A percentile compares a stretch with the other conserved stretches of the same genome.
Conservation (phyloP, 192 early-diverging fungal genomes). For the Globomyces pollinis-pini region DNA sequence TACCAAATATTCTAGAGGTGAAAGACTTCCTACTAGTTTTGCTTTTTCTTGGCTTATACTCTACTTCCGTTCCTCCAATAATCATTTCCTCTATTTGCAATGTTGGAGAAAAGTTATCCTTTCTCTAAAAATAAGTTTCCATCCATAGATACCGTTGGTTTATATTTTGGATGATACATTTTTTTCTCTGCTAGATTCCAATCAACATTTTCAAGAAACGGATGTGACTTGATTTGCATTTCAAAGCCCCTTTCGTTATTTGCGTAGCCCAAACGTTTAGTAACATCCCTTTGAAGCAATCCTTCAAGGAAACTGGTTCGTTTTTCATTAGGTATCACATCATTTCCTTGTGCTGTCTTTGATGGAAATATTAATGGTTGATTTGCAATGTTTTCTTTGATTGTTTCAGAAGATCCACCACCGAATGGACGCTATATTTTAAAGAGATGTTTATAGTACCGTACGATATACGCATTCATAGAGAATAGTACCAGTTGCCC, state of each 20-base stretch:
- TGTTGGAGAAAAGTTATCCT: background rate
- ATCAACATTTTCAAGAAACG: conserved; percentile 40
- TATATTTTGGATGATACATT: conserved; percentile 31
- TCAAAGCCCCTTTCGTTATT: conserved; percentile 56
- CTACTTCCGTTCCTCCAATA: background rate
- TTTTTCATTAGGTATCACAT: background rate
- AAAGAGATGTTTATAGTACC: conserved; percentile 26
- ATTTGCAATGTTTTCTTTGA: background rate
- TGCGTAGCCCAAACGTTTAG: conserved; percentile 59
- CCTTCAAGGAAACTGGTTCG: conserved; percentile 19
- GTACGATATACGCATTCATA: conserved; percentile 64
- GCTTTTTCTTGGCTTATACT: background rate
- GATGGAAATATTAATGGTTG: background rate
- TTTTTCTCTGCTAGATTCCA: conserved; percentile 37
- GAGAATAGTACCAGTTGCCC: conserved; percentile 77
- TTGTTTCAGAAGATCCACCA: background rate
- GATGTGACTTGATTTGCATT: conserved; percentile 36
- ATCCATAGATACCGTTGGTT: conserved; percentile 39
- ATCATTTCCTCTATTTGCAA: background rate
- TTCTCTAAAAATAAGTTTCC: background rate
- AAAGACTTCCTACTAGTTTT: background rate
- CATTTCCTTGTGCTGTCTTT: conserved; percentile 14
- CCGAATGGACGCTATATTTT: conserved; percentile 42
- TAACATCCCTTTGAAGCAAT: conserved; percentile 65
- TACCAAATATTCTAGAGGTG: background rate